A percentile compares a stretch with the other conserved stretches of the same genome.
Evolutionary conservation across 179 eudicot species (phyloP).

Genomic region (Pouteria campechiana): DNA sequence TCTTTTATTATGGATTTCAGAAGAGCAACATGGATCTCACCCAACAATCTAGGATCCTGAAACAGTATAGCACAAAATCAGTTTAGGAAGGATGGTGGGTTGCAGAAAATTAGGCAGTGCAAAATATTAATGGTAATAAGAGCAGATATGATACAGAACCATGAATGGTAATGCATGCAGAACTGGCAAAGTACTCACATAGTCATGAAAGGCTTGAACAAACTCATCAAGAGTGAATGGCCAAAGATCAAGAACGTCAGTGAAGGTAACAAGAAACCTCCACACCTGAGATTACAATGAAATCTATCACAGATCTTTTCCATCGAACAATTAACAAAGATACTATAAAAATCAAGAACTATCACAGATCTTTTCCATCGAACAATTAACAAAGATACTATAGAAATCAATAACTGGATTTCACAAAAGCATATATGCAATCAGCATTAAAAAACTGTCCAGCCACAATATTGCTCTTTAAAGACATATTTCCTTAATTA

Average conservation of each 20-base stretch:
- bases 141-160: neutral
- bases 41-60: slow-evolving; percentile 76
- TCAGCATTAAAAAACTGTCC: too few species aligned
- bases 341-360: neutral
- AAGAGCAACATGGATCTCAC: slow-evolving; percentile 77
- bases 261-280: slow-evolving; percentile 73
- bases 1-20: slow-evolving; percentile 63
- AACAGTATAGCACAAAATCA: neutral
- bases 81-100: too few species aligned
- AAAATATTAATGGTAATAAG: neutral
- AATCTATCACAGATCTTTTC: too few species aligned
- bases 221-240: slow-evolving; percentile 94
- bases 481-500: too few species aligned
- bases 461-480: too few species aligned
- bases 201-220: slow-evolving; percentile 83
- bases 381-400: neutral
- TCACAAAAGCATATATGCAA: too few species aligned
- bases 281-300: slow-evolving; percentile 49
- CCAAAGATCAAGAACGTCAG: slow-evolving; percentile 89
- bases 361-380: too few species aligned
- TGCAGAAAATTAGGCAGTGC: too few species aligned
- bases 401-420: neutral
- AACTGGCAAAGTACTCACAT: slow-evolving; percentile 34
- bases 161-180: neutral
- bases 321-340: too few species aligned